These are phyloP conservation scores for Hibiscus syriacus DNA, from an alignment of 345 rosid species.

Conservation along the genomic window DNA sequence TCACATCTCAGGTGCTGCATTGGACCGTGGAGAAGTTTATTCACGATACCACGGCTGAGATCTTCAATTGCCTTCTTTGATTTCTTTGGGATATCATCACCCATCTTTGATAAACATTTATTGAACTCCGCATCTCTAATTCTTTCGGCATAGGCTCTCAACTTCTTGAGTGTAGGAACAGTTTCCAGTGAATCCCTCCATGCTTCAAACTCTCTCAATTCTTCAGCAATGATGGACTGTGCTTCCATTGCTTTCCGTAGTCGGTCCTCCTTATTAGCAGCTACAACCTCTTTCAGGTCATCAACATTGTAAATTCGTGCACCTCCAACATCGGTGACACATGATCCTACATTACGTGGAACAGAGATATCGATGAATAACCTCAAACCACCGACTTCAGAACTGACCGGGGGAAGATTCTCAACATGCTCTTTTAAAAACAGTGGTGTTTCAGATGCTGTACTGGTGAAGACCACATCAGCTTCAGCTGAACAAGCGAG, in stretches of 20 bases:
- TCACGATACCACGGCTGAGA: constrained; percentile 84
- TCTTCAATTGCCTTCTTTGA: constrained; percentile 79
- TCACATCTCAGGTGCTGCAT: constrained; percentile 98
- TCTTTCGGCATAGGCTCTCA: constrained; percentile 91
- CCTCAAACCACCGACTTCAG: constrained; percentile 58
- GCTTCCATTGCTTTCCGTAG: constrained; percentile 93
- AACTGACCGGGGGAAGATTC: constrained; percentile 43
- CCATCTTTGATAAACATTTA: constrained; percentile 90
- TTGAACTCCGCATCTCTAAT: constrained; percentile 70
- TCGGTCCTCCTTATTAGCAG: constrained; percentile 93
- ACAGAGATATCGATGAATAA: constrained; percentile 84
- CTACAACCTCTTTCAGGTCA: constrained; percentile 97
- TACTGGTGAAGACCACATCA: constrained; percentile 88
- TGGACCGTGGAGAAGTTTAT: constrained; percentile 95
- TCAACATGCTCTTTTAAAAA: constrained; percentile 61
- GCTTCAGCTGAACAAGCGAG: constrained; percentile 70
- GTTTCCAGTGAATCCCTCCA: constrained; percentile 98
- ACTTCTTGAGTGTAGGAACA: constrained; percentile 88
- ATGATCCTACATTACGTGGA: constrained; percentile 85
- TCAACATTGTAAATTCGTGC: constrained; percentile 78
- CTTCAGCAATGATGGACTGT: constrained; percentile 65
- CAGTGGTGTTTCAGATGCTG: constrained; percentile 74
- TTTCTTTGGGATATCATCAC: constrained; percentile 80
- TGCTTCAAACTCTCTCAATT: constrained; percentile 77
- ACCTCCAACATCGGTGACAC: constrained; percentile 45